Percentiles rank a stretch among this genome's conserved stretches.
These are phyloP conservation scores for Claviceps fusiformis DNA, from an alignment of 2,329 filamentous ascomycete genomes.

Conservation along the genomic window DNA sequence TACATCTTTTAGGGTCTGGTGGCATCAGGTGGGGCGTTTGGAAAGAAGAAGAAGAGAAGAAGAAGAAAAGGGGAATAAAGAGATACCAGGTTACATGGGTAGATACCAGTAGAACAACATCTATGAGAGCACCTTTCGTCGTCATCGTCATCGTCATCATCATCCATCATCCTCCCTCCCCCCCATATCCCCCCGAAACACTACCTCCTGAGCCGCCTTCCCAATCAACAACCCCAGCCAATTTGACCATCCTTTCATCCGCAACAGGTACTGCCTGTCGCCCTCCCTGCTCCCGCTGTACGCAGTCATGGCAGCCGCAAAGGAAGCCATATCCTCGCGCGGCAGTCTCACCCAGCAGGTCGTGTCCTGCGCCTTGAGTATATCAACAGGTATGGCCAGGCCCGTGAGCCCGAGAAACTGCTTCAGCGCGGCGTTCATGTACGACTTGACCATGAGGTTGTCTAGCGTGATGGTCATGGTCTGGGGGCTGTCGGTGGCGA, in stretches of 20 bases:
- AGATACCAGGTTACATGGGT: conserved; percentile 6
- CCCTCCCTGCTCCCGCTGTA: conserved; percentile 39
- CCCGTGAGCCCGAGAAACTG: conserved; percentile 61
- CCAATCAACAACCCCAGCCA: conserved; percentile 50
- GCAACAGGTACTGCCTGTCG: conserved; percentile 35
- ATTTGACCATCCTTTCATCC: conserved; percentile 44
- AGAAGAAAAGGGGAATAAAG: not conserved
- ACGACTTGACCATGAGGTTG: conserved; percentile 45
- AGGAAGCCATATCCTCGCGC: conserved; percentile 41
- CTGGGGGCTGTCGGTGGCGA: conserved; percentile 22
- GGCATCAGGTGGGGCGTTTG: not conserved
- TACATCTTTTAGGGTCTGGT: not conserved
- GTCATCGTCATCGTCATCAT: not conserved
- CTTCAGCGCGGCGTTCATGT: conserved; percentile 48
- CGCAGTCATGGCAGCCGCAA: conserved; percentile 52
- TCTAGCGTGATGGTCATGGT: conserved; percentile 31
- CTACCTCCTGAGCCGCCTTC: conserved; percentile 18
- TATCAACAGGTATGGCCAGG: conserved; percentile 52
- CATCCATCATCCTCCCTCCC: conserved; percentile 16
- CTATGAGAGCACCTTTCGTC: conserved; percentile 4
- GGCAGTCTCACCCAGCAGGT: conserved; percentile 55
- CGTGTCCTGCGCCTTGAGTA: conserved; percentile 44
- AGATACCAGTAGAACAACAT: conserved; percentile 7
- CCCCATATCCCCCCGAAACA: too few relatives aligned
- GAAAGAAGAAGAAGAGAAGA: not conserved